Evolutionary conservation across 305 asterid genomes (phyloP).

Genomic region (Petunia hybrid): DNA sequence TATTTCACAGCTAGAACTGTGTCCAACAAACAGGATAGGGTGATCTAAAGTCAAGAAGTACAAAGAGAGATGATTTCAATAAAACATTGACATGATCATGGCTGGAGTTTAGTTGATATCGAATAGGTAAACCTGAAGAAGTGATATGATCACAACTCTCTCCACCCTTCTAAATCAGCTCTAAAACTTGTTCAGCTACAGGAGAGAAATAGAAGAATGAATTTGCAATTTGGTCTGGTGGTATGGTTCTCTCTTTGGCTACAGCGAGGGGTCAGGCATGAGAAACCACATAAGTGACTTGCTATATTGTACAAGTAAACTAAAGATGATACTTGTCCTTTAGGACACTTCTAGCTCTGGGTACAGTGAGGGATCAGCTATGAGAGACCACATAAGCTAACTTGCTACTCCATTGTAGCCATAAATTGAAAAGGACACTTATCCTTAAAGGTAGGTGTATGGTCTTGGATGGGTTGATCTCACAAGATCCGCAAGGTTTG

Average conservation of each 20-base stretch:
- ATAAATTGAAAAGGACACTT: not conserved
- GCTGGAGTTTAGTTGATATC: conserved; percentile 7
- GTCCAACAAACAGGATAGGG: not conserved
- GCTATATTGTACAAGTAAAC: not conserved
- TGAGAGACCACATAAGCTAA: too few species aligned
- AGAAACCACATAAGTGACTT: not conserved
- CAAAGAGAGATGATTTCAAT: not conserved
- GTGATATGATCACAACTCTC: too few species aligned
- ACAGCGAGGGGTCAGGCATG: not conserved
- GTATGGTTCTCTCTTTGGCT: not conserved
- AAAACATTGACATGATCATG: conserved; percentile 10
- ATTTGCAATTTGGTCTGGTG: not conserved
- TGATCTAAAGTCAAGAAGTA: conserved; percentile 19
- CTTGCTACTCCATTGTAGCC: too few species aligned
- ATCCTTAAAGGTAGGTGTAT: not conserved
- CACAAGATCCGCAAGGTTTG: not conserved
- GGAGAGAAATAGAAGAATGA: too few species aligned
- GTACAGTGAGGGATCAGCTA: too few species aligned
- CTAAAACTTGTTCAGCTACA: too few species aligned
- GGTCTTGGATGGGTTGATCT: not conserved
- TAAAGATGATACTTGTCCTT: too few species aligned
- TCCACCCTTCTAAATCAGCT: too few species aligned
- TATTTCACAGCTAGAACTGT: not conserved
- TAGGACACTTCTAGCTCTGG: too few species aligned
- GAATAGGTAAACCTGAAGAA: conserved; percentile 1